Evolutionary conservation across 371 early-diverging fungal genomes (phyloP).

Genomic region (Mortierella sp.): DNA sequence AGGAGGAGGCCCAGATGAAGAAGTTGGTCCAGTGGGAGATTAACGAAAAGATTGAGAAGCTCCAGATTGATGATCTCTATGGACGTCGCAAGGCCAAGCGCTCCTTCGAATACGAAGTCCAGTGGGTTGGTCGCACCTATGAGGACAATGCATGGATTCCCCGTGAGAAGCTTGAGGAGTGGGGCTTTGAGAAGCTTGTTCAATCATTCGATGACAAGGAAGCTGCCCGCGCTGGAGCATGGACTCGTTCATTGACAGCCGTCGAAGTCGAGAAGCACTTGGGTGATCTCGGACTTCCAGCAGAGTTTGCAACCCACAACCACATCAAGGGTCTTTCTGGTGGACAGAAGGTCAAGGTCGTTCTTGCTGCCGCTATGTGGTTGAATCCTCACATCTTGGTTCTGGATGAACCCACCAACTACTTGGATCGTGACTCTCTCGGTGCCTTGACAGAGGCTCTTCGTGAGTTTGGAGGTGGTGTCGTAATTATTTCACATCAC

Average conservation of each 20-base stretch:
- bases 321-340: constrained; percentile 90
- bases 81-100: constrained; percentile 80
- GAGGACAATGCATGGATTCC: constrained; percentile 81
- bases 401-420: constrained; percentile 92
- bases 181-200: constrained; percentile 78
- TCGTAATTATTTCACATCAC: constrained; percentile 85
- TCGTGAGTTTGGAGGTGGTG: constrained; percentile 79
- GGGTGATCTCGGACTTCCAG: constrained; percentile 75
- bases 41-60: constrained; percentile 68
- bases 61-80: constrained; percentile 68
- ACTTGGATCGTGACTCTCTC: constrained; percentile 83
- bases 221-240: constrained; percentile 75
- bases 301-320: constrained; percentile 85
- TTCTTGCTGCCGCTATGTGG: constrained; percentile 89
- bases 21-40: constrained; percentile 70
- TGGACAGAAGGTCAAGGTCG: constrained; percentile 94
- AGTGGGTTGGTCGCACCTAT: constrained; percentile 70
- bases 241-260: constrained; percentile 72
- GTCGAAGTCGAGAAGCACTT: constrained; percentile 80
- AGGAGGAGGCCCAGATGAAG: constrained; percentile 75
- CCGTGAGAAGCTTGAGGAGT: constrained; percentile 75
- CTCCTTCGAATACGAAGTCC: constrained; percentile 77
- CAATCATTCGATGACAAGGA: constrained; percentile 75
- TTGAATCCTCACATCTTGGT: constrained; percentile 89
- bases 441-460: constrained; percentile 79